Evolutionary conservation across 1,139 yeast species (phyloP), one percentile per base, ranked within the genome.

Genomic region (Meyerozyma athensensis): DNA sequence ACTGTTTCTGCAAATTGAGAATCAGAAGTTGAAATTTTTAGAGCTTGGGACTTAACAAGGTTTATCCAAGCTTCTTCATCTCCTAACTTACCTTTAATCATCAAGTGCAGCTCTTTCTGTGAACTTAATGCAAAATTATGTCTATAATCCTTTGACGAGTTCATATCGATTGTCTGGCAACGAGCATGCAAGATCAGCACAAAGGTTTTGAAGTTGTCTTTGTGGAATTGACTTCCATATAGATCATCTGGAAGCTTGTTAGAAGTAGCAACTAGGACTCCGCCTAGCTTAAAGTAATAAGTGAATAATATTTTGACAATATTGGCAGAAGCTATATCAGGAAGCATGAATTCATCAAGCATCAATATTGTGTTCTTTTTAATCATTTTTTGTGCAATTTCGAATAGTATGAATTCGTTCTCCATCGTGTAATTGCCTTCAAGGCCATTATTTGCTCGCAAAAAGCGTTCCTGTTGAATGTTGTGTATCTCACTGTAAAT

Each of bases 281-380:
- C 90, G 3, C 90, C 89, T 7, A 82, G 57, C 48, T 79, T 80
- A 63, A 82, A 81, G 58, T 76, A 82, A 54, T 77, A 80, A 0
- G 83, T 78, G 56, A 82, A 80, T 34, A 82, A 57, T 7, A 80
- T 69, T 52, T 79, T 78, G 39, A 82, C 62, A 33, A 82, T 79
- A 47, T 81, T 81, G 2, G 87, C 87, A 22, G 84, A 72, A 0
- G 89, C 86, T 33, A 69, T 71, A 52, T 82, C 90, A 0, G 90
- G 89, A 23, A 82, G 56, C 81, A 81, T 80, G 56, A 82, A 82
- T 53, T 82, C 90, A 53, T 82, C 90, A 33, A 82, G 59, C 59
- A 82, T 67, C 39, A 82, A 58, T 7, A 83, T 66, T 2, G 87
- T 79, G 48, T 72, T 78, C 45, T 68, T 69, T 21, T 64, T 61